A percentile compares a stretch with the other conserved stretches of the same genome.
These are phyloP conservation scores for Dactylellina leptospora DNA, from an alignment of 2,329 filamentous ascomycete species.

Conservation along the genomic window DNA sequence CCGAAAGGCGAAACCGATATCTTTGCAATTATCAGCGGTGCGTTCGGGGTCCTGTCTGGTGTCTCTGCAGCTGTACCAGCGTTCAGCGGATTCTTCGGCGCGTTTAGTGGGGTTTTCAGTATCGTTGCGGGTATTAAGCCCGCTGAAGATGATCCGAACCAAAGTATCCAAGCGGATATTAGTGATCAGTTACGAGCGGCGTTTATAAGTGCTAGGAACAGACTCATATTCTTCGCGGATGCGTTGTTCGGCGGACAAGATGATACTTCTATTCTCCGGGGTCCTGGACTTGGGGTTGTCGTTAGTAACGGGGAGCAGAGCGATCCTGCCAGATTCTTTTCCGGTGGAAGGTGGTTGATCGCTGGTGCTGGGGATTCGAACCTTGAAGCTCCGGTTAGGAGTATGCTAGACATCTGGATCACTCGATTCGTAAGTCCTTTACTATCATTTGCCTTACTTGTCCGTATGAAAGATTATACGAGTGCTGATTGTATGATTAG, in stretches of 20 bases:
- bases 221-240: not conserved
- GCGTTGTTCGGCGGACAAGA: conserved; percentile 20
- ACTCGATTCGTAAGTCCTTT: too few species aligned
- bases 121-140: not conserved
- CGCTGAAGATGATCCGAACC: not conserved
- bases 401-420: too few species aligned
- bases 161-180: conserved; percentile 1
- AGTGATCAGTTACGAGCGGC: not conserved
- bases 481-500: too few species aligned
- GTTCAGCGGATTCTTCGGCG: conserved; percentile 9
- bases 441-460: too few species aligned
- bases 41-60: conserved; percentile 3
- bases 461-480: too few species aligned
- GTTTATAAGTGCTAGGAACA: not conserved
- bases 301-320: conserved; percentile 8
- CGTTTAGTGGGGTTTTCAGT: conserved; percentile 1
- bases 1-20: not conserved
- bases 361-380: not conserved
- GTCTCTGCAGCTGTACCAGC: not conserved
- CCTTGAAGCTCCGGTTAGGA: too few species aligned
- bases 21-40: conserved; percentile 8
- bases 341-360: conserved; percentile 25
- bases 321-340: conserved; percentile 24
- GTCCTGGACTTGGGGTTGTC: not conserved
- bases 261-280: conserved; percentile 17